A percentile compares a stretch with the other conserved stretches of the same genome.
phyloP scores from a whole-genome alignment of 768 basidiomycete genomes.

The Boletus reticuloceps region DNA sequence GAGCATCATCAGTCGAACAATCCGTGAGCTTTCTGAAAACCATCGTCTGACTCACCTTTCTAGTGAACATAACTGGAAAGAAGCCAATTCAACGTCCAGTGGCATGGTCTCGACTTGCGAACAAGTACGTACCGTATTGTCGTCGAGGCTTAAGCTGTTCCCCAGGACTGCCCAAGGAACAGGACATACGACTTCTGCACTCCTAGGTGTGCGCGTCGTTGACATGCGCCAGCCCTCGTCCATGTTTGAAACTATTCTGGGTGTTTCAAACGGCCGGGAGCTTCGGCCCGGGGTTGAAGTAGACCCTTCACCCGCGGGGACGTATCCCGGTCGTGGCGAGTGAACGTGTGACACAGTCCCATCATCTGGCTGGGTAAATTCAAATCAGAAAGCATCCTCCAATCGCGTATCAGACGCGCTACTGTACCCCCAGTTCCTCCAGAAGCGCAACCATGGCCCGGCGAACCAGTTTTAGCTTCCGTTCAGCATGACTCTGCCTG shows the following conservation, averaged over 20 bases:
- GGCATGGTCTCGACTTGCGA: not conserved
- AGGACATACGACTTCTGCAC: slow-evolving; percentile 31
- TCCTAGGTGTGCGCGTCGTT: slow-evolving; percentile 37
- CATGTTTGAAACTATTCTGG: slow-evolving; percentile 6
- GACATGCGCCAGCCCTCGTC: slow-evolving; percentile 41
- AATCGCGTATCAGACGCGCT: not conserved
- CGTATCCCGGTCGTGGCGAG: slow-evolving; percentile 8
- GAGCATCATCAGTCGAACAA: not conserved
- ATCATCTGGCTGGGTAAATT: slow-evolving; percentile 19
- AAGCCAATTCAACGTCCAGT: not conserved
- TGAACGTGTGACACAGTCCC: slow-evolving; percentile 9
- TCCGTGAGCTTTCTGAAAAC: not conserved
- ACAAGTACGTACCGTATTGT: slow-evolving; percentile 39
- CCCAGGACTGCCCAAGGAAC: slow-evolving; percentile 28
- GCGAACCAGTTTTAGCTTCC: slow-evolving; percentile 32
- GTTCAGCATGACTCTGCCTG: slow-evolving; percentile 34
- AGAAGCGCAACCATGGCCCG: slow-evolving; percentile 43
- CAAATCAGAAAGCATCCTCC: not conserved
- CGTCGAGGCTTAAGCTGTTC: slow-evolving; percentile 32
- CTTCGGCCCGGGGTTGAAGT: slow-evolving; percentile 7
- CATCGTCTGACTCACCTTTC: slow-evolving; percentile 21
- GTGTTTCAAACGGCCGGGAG: not conserved
- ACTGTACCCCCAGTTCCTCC: slow-evolving; percentile 38
- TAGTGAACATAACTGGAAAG: slow-evolving; percentile 26
- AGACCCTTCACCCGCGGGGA: not conserved